Evolutionary conservation across 2,329 filamentous ascomycete species (phyloP), one percentile per base, ranked within the genome.

Genomic region (Exophiala viscosa): DNA sequence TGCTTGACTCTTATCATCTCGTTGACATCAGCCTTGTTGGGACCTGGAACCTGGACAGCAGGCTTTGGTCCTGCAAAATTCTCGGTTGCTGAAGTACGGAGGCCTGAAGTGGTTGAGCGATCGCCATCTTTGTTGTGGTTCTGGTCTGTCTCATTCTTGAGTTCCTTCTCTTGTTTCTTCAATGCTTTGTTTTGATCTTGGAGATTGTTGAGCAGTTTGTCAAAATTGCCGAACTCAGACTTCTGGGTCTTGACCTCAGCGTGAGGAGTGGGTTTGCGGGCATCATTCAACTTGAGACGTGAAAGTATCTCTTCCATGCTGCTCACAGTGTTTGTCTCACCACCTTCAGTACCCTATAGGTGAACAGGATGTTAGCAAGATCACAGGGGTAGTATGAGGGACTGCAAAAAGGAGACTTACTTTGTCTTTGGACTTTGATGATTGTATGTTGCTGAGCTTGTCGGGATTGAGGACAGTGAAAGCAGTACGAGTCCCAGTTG

Each of bases 101-200:
- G 66, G 13, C 67, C 58, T 3, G 70, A 70, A 41, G 59, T 67
- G 36, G 67, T 66, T 3, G 70, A 71, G 47, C 60, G 52, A 20
- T 63, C 61, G 42, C 54, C 54, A 28, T 56, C 57, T 46, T 59
- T 48, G 33, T 59, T 45, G 34, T 43, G 54, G 15, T 60, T 55
- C 34, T 57, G 50, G 6, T 54, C 56, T 23, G 54, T 44, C 20
- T 60, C 49, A 32, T 45, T 57, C 32, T 60, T 52, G 39, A 81
- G 66, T 47, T 75, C 74, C 52, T 81, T 75, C 55, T 78, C 80
- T 64, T 86, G 82, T 67, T 82, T 78, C 45, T 75, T 75, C 45
- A 85, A 69, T n/a, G 76, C 67, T 39, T 74, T 73, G 64, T 86
- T 82, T 64, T 90, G 86, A 67, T 90, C 84, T n/a, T 82, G 82